Evolutionary conservation across 2,329 filamentous ascomycete genomes (phyloP).

Genomic region (Magnaporthiopsis incrustans): DNA sequence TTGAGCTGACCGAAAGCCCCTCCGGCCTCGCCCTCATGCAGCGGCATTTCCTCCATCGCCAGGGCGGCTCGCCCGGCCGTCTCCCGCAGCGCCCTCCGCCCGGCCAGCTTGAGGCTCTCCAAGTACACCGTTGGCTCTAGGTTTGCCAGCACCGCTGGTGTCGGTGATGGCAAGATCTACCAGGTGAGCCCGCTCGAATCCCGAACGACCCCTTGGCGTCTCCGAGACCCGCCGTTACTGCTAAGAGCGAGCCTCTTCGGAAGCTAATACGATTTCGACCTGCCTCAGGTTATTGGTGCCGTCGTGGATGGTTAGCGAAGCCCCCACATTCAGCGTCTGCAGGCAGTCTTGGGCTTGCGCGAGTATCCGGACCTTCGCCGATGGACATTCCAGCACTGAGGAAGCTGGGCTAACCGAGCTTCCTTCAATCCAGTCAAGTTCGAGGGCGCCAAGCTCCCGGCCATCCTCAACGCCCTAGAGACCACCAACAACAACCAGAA

Average conservation of each 20-base stretch:
- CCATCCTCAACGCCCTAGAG: conserved; percentile 95
- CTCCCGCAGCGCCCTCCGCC: conserved; percentile 50
- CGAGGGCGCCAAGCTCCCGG: conserved; percentile 82
- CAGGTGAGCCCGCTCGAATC: conserved; percentile 38
- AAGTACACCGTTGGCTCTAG: conserved; percentile 47
- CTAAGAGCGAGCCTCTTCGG: background rate
- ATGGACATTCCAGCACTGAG: background rate
- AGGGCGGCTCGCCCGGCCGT: conserved; percentile 55
- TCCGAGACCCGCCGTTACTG: background rate
- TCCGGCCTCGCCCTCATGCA: conserved; percentile 30
- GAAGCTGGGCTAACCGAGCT: background rate
- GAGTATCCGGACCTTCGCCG: background rate
- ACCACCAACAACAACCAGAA: conserved; percentile 88
- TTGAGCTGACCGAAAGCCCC: conserved; percentile 35
- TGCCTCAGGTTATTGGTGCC: conserved; percentile 87
- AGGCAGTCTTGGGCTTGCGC: background rate
- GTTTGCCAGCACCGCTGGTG: conserved; percentile 50
- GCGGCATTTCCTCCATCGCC: conserved; percentile 59
- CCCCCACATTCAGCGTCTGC: background rate
- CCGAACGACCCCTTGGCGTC: background rate
- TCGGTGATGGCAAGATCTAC: conserved; percentile 60
- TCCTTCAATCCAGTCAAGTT: conserved; percentile 70
- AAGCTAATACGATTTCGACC: conserved; percentile 22
- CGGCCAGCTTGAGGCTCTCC: conserved; percentile 47
- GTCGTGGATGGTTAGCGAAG: conserved; percentile 84